Base-by-base conservation (phyloP, 768 basidiomycete species). In the Phylloporus rhodoxanthus region DNA sequence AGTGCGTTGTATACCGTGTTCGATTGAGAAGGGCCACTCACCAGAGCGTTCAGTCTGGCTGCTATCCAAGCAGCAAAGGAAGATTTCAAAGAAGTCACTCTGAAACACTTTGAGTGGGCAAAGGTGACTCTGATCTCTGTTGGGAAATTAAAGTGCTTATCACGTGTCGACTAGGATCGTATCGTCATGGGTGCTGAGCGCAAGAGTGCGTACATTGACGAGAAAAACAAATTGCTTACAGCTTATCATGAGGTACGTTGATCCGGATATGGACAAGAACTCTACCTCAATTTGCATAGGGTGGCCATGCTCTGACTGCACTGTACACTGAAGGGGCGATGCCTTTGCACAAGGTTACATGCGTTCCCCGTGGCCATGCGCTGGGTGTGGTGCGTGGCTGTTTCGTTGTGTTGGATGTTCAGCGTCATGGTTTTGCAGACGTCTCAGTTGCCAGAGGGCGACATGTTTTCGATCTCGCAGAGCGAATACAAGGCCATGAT, bases 141-240 rank as follows among this genome's bases (percentile, higher is more conserved):
- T 23, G 29, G 37, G 5, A 1, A 14, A n/a, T 3, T 10, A 21
- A 10, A 14, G 11, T 9, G n/a, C 19, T 51, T 21, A 44, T 41
- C 45, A 21, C 13, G 32, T 9, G 21, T 7, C 13, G n/a, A 39
- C 21, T 57, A 84, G 87, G 91, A 95, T 68, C 87, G 91, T 49
- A 97, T 98, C 52, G 71, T 96, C 54, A 94, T 99, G 93, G 96
- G 96, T 37, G 91, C 90, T 8, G 95, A 98, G 68, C 78, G 96
- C 54, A 87, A 84, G 72, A 93, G 87, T 49, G 83, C 86, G 36
- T 93, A 83, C 63, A 88, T 97, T 53, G 86, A 90, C 52, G 83
- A 86, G 30, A 87, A 91, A 68, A 83, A 79, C 29, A 95, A 93
- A 66, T 71, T 86, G 48, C 80, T 89, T 41, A 98, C 95, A 0